Base-by-base conservation (phyloP, 2,329 filamentous ascomycete species). In the Drechslera avenae region DNA sequence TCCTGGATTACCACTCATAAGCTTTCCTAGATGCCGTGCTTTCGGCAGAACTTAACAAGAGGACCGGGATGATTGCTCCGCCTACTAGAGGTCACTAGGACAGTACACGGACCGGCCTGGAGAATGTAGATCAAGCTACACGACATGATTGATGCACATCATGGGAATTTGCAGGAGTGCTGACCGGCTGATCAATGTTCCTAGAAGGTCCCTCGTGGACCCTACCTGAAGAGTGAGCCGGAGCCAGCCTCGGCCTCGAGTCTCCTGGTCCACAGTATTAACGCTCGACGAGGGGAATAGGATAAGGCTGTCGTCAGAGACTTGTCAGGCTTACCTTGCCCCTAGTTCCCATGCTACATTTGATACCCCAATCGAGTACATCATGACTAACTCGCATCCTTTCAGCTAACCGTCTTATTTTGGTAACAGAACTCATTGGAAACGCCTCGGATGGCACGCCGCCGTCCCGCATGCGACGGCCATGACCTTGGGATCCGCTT, bases 171-270 rank as follows among this genome's bases (percentile, higher is more conserved):
- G 46, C 48, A 50, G 34, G 31, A 39, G 48, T 37, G 30, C 48
- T 26, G 18, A 39, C n/a, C 30, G 5, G 16, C 19, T 47, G 23
- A 36, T 39, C 39, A 18, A 17, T 32, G 36, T 47, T n/a, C 45
- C 36, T 32, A 17, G 35, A 37, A 4, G 19, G 28, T 30, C 18
- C 28, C 14, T 34, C 35, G 7, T 50, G 43, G 31, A 50, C 14
- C 36, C 54, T 39, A 51, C 32, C 56, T 62, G n/a, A 50, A 60
- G 39, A 33, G 17, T 42, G 14, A 14, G 18, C 37, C 19, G 26
- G 14, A 39, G 18, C 26, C 4, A 28, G 26, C 26, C 9, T 28
- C 26, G 26, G 26, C 45, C 41, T 43, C 35, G 36, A 12, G 3
- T 14, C 33, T 28, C 21, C 30, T 39, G 16, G 9, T 28, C 10